Evolutionary conservation across 148 eudicot genomes (phyloP).

Genomic region (Camellia japonica): DNA sequence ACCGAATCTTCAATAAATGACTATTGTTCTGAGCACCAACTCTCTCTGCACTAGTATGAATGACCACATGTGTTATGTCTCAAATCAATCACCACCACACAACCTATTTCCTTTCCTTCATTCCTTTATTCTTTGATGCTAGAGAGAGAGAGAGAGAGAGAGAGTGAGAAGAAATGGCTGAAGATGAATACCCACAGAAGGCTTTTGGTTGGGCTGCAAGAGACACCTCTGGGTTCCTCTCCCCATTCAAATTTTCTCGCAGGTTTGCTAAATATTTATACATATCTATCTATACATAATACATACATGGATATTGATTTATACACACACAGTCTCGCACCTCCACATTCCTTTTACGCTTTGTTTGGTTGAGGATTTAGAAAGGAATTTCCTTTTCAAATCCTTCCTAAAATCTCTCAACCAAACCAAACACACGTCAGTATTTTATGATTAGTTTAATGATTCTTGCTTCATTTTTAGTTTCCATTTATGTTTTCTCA

Average conservation of each 20-base stretch:
- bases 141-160: background rate
- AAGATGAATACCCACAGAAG: conserved; percentile 19
- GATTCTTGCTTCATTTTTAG: no score
- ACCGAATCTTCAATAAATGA: no score
- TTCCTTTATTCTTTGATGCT: background rate
- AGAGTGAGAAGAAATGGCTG: conserved; percentile 22
- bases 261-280: conserved; percentile 26
- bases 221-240: conserved; percentile 50
- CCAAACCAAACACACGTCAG: no score
- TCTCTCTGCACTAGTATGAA: no score
- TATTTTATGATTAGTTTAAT: no score
- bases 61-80: no score
- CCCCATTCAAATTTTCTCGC: conserved; percentile 59
- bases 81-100: no score
- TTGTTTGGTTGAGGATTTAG: background rate
- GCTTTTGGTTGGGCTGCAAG: conserved; percentile 64
- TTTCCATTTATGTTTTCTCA: no score
- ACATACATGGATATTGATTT: background rate
- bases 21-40: no score
- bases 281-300: background rate
- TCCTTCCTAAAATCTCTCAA: no score
- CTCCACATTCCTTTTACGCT: background rate
- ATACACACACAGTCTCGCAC: background rate
- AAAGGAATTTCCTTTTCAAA: background rate
- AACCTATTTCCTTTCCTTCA: no score